A percentile compares a stretch with the other conserved stretches of the same genome.
Conservation (phyloP, 805 yeast species). For the Candida coquimbonensis region DNA sequence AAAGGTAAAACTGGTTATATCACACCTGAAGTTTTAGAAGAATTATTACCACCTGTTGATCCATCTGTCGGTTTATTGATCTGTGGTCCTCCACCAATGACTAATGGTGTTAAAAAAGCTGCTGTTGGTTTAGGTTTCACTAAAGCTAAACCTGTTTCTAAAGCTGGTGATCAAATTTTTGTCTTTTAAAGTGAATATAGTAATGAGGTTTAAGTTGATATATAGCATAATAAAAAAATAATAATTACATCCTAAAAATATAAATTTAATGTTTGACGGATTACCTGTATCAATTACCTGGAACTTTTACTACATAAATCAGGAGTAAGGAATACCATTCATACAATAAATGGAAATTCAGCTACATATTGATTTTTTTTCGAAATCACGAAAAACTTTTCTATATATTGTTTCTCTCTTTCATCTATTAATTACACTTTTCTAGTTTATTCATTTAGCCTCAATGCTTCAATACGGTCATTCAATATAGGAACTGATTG, state of each 20-base stretch:
- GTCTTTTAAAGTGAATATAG: constrained; percentile 45
- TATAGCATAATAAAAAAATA: too few species aligned
- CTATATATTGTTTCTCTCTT: too few species aligned
- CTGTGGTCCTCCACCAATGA: constrained; percentile 96
- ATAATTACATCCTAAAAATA: too few species aligned
- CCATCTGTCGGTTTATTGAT: constrained; percentile 63
- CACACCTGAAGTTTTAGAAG: constrained; percentile 63
- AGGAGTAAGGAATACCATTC: too few species aligned
- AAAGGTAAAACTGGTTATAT: constrained; percentile 72
- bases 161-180: constrained; percentile 85
- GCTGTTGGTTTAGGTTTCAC: constrained; percentile 66
- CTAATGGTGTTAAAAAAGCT: constrained; percentile 73
- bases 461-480: constrained; percentile 39
- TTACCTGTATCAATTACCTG: too few species aligned
- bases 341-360: too few species aligned
- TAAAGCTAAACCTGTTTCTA: constrained; percentile 84
- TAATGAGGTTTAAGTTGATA: too few species aligned
- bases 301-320: too few species aligned
- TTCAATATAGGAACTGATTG: constrained; percentile 27
- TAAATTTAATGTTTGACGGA: too few species aligned
- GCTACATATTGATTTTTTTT: too few species aligned
- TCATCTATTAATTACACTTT: not conserved
- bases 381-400: too few species aligned
- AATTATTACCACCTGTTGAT: constrained; percentile 54
- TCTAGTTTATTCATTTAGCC: constrained; percentile 24